Percentiles rank a stretch among this genome's conserved stretches.
Conservation (phyloP, 2,329 filamentous ascomycete species). For the Sporothrix pallida region DNA sequence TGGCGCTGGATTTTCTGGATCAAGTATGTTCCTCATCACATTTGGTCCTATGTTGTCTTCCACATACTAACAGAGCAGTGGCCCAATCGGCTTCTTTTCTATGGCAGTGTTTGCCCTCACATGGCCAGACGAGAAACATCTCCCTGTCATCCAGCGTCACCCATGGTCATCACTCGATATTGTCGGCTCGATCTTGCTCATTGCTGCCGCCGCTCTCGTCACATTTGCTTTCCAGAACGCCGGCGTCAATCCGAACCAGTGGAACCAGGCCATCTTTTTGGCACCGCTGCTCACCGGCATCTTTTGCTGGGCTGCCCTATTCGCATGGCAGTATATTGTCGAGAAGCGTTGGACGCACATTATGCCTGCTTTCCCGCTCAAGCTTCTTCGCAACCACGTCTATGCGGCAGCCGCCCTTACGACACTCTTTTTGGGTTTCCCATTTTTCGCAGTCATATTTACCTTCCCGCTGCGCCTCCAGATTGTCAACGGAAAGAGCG, state of each 20-base stretch:
- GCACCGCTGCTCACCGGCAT: conserved; percentile 50
- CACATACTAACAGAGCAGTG: conserved; percentile 45
- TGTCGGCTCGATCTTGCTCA: conserved; percentile 58
- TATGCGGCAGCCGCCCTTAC: conserved; percentile 53
- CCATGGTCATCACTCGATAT: conserved; percentile 60
- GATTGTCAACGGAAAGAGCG: conserved; percentile 54
- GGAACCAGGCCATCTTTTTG: conserved; percentile 52
- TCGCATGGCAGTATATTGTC: conserved; percentile 50
- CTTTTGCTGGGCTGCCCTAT: conserved; percentile 46
- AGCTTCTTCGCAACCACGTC: conserved; percentile 54
- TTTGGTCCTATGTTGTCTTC: not conserved
- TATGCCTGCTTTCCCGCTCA: conserved; percentile 55
- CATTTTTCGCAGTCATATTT: conserved; percentile 57
- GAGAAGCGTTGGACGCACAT: conserved; percentile 44
- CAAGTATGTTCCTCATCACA: conserved; percentile 51
- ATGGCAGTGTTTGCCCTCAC: conserved; percentile 54
- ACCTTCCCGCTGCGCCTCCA: conserved; percentile 57
- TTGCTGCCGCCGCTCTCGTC: conserved; percentile 60
- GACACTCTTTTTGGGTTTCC: conserved; percentile 57
- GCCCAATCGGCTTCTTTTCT: conserved; percentile 56
- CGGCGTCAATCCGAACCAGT: conserved; percentile 48
- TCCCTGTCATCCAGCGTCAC: conserved; percentile 48
- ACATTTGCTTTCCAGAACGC: conserved; percentile 64
- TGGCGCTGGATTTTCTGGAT: conserved; percentile 67
- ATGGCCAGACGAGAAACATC: conserved; percentile 56